These are phyloP conservation scores for Echites panduratus DNA, from an alignment of 257 asterid species.

Conservation along the genomic window DNA sequence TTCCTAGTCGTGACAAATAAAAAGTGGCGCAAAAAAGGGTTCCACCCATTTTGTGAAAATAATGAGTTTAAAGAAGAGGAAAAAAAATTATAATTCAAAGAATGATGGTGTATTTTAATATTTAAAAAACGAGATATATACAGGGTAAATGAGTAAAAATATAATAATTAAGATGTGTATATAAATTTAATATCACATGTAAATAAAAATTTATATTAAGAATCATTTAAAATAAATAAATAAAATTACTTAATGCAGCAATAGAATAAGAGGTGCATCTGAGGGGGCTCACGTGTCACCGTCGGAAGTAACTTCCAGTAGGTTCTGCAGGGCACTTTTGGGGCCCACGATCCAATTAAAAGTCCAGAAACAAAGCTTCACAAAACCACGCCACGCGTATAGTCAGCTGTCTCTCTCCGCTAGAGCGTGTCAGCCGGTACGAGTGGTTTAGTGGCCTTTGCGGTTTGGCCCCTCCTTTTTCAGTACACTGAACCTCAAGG, in stretches of 20 bases:
- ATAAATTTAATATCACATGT: too few relatives aligned
- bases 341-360: not conserved
- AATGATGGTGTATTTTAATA: too few relatives aligned
- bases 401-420: not conserved
- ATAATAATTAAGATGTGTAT: too few relatives aligned
- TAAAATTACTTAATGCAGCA: too few relatives aligned
- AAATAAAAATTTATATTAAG: too few relatives aligned
- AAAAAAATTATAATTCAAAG: too few relatives aligned
- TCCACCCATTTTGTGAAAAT: too few relatives aligned
- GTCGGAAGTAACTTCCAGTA: not conserved
- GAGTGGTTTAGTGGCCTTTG: slow-evolving; percentile 6
- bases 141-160: too few relatives aligned
- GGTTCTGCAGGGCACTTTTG: not conserved
- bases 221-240: too few relatives aligned
- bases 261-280: too few relatives aligned
- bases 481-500: not conserved
- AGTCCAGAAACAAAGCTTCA: not conserved
- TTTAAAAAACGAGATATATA: too few relatives aligned
- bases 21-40: not conserved
- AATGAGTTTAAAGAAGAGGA: too few relatives aligned
- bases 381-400: not conserved
- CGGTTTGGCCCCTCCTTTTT: slow-evolving; percentile 6
- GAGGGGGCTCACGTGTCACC: not conserved
- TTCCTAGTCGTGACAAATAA: not conserved
- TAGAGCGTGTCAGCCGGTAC: not conserved